These are phyloP conservation scores for Begonia loranthoides DNA, from an alignment of 306 rosid genomes.

Conservation along the genomic window DNA sequence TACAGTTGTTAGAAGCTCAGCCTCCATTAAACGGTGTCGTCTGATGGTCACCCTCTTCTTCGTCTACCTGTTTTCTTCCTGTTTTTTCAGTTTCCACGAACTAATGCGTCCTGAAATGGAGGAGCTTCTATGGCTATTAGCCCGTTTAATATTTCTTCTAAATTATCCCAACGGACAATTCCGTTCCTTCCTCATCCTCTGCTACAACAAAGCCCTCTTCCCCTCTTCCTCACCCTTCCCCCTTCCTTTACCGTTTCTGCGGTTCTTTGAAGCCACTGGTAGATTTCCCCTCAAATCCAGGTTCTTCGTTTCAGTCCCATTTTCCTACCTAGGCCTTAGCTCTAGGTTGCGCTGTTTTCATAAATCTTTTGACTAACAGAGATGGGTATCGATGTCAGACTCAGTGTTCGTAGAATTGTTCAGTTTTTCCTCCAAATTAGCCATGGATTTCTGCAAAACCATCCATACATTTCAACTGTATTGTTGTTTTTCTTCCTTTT, in stretches of 20 bases:
- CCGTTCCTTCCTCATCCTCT: too few species aligned
- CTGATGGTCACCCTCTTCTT: background rate
- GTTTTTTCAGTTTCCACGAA: slow-evolving; percentile 12
- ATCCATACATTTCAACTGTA: slow-evolving; percentile 34
- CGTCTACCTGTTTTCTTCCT: slow-evolving; percentile 11
- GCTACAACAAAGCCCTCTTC: too few species aligned
- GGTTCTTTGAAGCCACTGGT: too few species aligned
- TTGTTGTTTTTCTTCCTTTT: slow-evolving; percentile 13
- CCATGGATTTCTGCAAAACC: slow-evolving; percentile 22
- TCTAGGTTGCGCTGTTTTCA: background rate
- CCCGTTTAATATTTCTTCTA: too few species aligned
- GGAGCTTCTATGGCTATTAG: slow-evolving; percentile 28
- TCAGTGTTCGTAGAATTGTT: slow-evolving; percentile 22
- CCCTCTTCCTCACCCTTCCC: too few species aligned
- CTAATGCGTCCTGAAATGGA: slow-evolving; percentile 30
- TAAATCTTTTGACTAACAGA: slow-evolving; percentile 4
- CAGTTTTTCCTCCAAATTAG: slow-evolving; percentile 20
- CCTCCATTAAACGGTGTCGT: slow-evolving; percentile 2
- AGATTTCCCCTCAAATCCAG: too few species aligned
- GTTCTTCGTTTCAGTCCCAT: too few species aligned
- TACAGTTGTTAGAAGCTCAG: background rate
- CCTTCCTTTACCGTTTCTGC: too few species aligned
- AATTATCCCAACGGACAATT: too few species aligned
- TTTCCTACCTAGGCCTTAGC: background rate
- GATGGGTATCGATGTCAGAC: slow-evolving; percentile 44